Base-by-base conservation (phyloP, 192 early-diverging fungal genomes). In the Coemansia sp. region DNA sequence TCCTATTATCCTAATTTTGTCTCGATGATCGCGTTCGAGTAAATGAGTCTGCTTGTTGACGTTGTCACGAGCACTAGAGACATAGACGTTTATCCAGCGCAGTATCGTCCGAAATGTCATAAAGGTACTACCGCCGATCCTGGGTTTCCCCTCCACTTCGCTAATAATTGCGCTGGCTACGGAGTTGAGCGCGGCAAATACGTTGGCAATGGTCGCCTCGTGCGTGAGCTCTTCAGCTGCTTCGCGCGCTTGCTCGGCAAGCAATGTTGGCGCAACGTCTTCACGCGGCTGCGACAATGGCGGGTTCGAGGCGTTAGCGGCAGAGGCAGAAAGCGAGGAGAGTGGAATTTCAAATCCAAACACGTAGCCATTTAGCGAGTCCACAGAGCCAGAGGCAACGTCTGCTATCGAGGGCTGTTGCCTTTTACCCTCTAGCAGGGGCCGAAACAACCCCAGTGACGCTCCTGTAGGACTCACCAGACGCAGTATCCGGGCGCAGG, bases 1-100 rank as follows among this genome's bases (percentile, higher is more conserved):
- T 31, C 68, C 64, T 1, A 71, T 52, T 29, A 81, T 22, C 3
- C 79, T 49, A 16, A 80, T 70, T 18, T 74, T 75, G 33, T 62
- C 61, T 5, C 71, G 68, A 13, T 62, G 16, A 12, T 52, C 61
- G 2, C 65, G 40, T 8, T 76, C 74, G 1, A 76, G 58, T 12
- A 55, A 6, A 3, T 55, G 47, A 15, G 58, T 49, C 62, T 81
- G 80, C 1, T 38, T 7, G 9, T 58, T 62, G 9, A 60, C 75
- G 24, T 69, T 74, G 27, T 72, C 63, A 18, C 80, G 64, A 4
- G 80, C 80, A 22, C 61, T 64, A 1, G 61, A 27, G 0, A 72
- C 47, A 63, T 68, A 77, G 44, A 66, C 31, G 18, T 44, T 27
- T 9, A 74, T 66, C 80, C 80, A 82, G 27, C 64, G 68, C 62